phyloP scores from a whole-genome alignment of 1,139 yeast genomes.

The Hemisphaericaspora lyxosophila region DNA sequence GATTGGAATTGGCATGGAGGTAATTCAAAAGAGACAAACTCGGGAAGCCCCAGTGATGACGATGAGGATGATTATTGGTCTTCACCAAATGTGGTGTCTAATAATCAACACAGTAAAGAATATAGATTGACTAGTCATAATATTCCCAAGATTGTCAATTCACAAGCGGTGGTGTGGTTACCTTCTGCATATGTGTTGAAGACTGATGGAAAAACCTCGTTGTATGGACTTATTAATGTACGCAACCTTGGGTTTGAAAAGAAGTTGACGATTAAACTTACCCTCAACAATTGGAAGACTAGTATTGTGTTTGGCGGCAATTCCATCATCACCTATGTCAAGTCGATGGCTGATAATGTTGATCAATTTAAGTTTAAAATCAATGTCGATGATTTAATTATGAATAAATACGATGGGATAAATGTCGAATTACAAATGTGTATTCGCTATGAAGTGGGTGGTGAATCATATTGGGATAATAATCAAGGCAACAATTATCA shows the following conservation, averaged over 20 bases:
- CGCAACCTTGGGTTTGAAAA: slow-evolving; percentile 43
- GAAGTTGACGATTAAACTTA: slow-evolving; percentile 33
- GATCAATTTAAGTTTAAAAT: slow-evolving; percentile 40
- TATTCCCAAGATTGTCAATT: slow-evolving; percentile 12
- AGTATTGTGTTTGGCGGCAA: slow-evolving; percentile 28
- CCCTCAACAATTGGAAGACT: slow-evolving; percentile 40
- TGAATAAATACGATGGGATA: slow-evolving; percentile 5
- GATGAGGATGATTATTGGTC: slow-evolving; percentile 17
- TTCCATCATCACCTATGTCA: slow-evolving; percentile 22
- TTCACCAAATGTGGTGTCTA: slow-evolving; percentile 7
- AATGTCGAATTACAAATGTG: slow-evolving; percentile 24
- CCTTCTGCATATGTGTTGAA: slow-evolving; percentile 15
- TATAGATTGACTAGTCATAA: slow-evolving; percentile 15
- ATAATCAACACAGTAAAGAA: slow-evolving; percentile 8
- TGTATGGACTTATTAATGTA: slow-evolving; percentile 34
- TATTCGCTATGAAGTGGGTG: slow-evolving; percentile 25
- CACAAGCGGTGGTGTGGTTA: slow-evolving; percentile 11
- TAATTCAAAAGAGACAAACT: background rate
- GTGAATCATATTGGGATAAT: slow-evolving; percentile 35
- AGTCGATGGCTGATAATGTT: slow-evolving; percentile 24
- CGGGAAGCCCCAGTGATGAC: slow-evolving; percentile 12
- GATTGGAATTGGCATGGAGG: slow-evolving; percentile 14
- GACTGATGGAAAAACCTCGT: slow-evolving; percentile 12
- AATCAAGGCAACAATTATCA: slow-evolving; percentile 31
- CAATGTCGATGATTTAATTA: slow-evolving; percentile 27